Conservation (phyloP, 2,329 filamentous ascomycete genomes). For the Hypoxylon rubiginosum region DNA sequence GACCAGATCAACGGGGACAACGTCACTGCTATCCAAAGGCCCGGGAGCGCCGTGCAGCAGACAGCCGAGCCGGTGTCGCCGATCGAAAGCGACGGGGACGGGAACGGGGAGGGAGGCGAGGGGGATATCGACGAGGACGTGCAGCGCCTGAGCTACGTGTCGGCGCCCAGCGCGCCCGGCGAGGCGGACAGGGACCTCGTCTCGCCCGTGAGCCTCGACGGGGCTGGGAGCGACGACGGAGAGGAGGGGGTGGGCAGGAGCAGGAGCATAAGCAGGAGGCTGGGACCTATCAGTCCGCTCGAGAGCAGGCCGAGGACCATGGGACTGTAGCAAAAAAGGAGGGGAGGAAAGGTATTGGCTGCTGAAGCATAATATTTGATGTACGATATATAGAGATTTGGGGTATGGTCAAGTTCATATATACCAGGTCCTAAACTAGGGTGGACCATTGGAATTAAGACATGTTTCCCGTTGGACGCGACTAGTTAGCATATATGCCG, state of each 20-base stretch:
- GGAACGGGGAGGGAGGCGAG: constrained; percentile 29
- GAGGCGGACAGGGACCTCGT: constrained; percentile 29
- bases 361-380: neutral
- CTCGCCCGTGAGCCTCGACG: constrained; percentile 39
- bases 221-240: constrained; percentile 10
- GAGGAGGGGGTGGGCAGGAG: too few relatives aligned
- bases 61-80: constrained; percentile 39
- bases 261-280: too few relatives aligned
- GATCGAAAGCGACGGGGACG: constrained; percentile 38
- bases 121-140: constrained; percentile 19
- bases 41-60: neutral
- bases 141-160: constrained; percentile 41
- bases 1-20: neutral
- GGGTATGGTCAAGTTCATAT: constrained; percentile 1
- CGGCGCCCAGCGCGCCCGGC: constrained; percentile 25
- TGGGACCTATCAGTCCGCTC: constrained; percentile 42
- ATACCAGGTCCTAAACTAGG: too few relatives aligned
- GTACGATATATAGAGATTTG: constrained; percentile 3
- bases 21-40: neutral
- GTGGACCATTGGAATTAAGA: too few relatives aligned
- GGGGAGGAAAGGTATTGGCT: too few relatives aligned
- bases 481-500: neutral
- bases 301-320: constrained; percentile 40
- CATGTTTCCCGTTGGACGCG: neutral
- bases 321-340: constrained; percentile 14